Evolutionary conservation across 2,329 filamentous ascomycete genomes (phyloP).

Genomic region (Chalara sp.): DNA sequence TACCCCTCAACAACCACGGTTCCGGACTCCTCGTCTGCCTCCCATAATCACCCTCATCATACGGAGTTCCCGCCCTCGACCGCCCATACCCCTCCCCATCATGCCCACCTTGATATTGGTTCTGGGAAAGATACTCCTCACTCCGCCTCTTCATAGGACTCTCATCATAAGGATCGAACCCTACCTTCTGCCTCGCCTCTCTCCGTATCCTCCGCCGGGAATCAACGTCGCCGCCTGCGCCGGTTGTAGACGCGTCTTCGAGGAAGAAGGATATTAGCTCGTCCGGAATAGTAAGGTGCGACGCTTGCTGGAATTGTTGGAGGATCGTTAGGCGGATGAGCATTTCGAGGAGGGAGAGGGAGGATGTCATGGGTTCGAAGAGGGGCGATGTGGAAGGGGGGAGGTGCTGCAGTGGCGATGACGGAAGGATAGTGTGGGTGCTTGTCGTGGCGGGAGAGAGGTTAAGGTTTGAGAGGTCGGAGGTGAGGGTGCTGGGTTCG

Average conservation of each 20-base stretch:
- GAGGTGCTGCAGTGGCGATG: neutral
- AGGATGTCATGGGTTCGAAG: conserved; percentile 52
- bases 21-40: conserved; percentile 14
- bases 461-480: conserved; percentile 17
- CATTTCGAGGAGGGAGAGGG: conserved; percentile 65
- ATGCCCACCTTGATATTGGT: neutral
- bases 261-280: conserved; percentile 72
- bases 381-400: conserved; percentile 21
- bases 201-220: conserved; percentile 51
- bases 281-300: conserved; percentile 64
- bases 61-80: conserved; percentile 15
- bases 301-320: conserved; percentile 69
- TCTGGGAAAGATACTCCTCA: conserved; percentile 55
- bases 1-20: conserved; percentile 17
- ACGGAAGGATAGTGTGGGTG: conserved; percentile 3
- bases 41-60: conserved; percentile 10
- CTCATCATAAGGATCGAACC: conserved; percentile 68
- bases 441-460: conserved; percentile 13
- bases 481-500: conserved; percentile 8
- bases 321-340: conserved; percentile 64
- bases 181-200: conserved; percentile 55
- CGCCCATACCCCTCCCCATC: conserved; percentile 14
- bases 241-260: conserved; percentile 58
- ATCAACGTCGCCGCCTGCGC: conserved; percentile 54
- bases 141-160: conserved; percentile 55